Base-by-base conservation (phyloP, 2,329 filamentous ascomycete species). In the Colletotrichum viniferum region DNA sequence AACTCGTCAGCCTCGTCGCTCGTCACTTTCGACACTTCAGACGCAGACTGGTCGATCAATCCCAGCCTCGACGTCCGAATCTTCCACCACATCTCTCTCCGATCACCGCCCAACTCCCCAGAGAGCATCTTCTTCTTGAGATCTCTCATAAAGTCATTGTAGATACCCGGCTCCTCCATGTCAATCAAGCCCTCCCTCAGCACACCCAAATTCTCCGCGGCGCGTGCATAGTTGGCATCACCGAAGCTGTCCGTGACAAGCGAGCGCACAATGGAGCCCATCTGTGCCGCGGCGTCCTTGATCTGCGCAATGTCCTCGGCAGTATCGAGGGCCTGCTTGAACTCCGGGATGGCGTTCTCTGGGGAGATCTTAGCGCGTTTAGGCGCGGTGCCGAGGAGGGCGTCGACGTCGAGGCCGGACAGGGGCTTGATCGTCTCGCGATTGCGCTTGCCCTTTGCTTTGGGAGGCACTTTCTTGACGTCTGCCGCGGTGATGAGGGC, bases 401-500 rank as follows among this genome's bases (percentile, higher is more conserved):
- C 92, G 75, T 96, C 94, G 52, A 98, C 90, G 79, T 98, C 94
- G 55, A 99, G 92, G 24, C 96, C 96, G 0, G 96, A 98, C 10
- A 98, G 90, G 0, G 97, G 97, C 79, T 96, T 96, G 74, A 94
- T 90, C 1, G 90, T 85, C 34, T 97, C 92, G 78, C 91, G 91
- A 60, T 89, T 88, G 80, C 93, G 94, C 76, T 92, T 93, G 43
- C 94, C 93, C 83, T 95, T 95, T 55, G 90, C 90, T 83, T 96
- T 97, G 1, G 94, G 92, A 9, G 95, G 94, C 1, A 98, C 95
- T 87, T 95, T 95, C 86, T 98, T 98, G 76, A 99, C 92, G 76
- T 95, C 92, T 24, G 95, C 94, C 14, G 89, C 90, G 61, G 90
- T 85, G 74, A 94, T 91, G 12, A 98, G 88, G 16, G 88, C 86